Conservation (phyloP, 1,139 yeast genomes). For the Lodderomyces metapsilosis region DNA sequence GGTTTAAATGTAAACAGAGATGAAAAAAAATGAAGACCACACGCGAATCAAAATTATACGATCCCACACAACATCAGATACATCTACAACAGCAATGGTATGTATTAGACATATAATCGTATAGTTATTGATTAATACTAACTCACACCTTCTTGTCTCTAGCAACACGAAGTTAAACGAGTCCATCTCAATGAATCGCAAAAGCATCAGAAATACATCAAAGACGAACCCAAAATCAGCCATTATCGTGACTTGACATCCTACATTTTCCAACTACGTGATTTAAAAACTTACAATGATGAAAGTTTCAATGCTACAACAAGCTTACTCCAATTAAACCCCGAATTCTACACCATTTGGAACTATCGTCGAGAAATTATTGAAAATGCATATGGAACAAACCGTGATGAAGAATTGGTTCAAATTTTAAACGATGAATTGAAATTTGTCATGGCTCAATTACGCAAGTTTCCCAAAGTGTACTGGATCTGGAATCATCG, state of each 20-base stretch:
- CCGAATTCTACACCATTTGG: conserved; percentile 91
- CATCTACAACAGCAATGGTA: background rate
- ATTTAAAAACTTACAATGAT: conserved; percentile 27
- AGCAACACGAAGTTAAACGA: conserved; percentile 74
- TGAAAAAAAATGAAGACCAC: too few species aligned
- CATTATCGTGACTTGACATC: conserved; percentile 50
- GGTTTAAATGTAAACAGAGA: too few species aligned
- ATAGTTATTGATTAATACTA: too few species aligned
- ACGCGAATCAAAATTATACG: too few species aligned
- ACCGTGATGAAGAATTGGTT: conserved; percentile 23
- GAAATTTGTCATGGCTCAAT: conserved; percentile 53
- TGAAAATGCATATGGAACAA: conserved; percentile 25
- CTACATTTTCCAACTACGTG: conserved; percentile 39
- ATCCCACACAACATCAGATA: too few species aligned
- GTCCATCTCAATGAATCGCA: conserved; percentile 58
- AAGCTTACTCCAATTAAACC: conserved; percentile 61
- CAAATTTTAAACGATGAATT: conserved; percentile 58
- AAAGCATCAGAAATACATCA: conserved; percentile 49
- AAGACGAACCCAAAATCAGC: conserved; percentile 53
- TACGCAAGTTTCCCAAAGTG: conserved; percentile 76
- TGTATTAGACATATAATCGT: too few species aligned
- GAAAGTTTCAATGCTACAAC: conserved; percentile 50
- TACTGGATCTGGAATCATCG: conserved; percentile 98
- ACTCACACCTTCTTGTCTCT: conserved; percentile 4
- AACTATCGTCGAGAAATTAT: conserved; percentile 80